Base-by-base conservation (phyloP, 192 early-diverging fungal species). In the Coemansia furcata region DNA sequence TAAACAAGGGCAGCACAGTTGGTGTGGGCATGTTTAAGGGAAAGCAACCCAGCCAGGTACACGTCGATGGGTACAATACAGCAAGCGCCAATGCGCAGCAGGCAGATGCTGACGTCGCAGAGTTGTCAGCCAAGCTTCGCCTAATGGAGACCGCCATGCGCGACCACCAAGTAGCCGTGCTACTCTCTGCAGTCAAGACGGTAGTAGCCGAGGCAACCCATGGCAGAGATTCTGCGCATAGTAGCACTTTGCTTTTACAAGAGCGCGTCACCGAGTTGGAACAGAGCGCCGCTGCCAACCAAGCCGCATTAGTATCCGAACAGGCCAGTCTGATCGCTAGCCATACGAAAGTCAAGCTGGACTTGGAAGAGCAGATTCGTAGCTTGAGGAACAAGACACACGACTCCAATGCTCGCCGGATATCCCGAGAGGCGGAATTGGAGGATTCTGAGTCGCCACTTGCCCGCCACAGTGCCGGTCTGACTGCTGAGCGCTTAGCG, bases 81-180 rank as follows among this genome's bases (percentile, higher is more conserved):
- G 71, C 73, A 15, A 44, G 62, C 52, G 58, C 62, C n/a, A 50
- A 62, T 19, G 78, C 73, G 14, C 62, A 58, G 60, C 73, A 73
- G 65, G 57, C 63, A 11, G 78, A 81, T 61, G 32, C 60, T 2
- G 74, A 81, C 2, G 44, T 81, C 5, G 30, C 71, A 14, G 71
- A 69, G 61, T 67, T 67, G 15, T 50, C 66, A 7, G 50, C 70
- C 42, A 75, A 76, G 62, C 73, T 73, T 29, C 70, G 62, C 11
- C 43, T 65, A 7, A 37, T 72, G 12, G 78, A 81, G 38, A 29
- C 60, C 10, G 67, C 67, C 7, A 43, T 81, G 29, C 78, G 59
- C 49, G 78, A 65, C n/a, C 78, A 81, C 46, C 78, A 81, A 44
- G 50, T 64, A 11, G 73, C 70, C 6, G 73, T 76, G 42, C 74